phyloP scores from a whole-genome alignment of 371 early-diverging fungal species.

The Apophysomyces ossiformis region DNA sequence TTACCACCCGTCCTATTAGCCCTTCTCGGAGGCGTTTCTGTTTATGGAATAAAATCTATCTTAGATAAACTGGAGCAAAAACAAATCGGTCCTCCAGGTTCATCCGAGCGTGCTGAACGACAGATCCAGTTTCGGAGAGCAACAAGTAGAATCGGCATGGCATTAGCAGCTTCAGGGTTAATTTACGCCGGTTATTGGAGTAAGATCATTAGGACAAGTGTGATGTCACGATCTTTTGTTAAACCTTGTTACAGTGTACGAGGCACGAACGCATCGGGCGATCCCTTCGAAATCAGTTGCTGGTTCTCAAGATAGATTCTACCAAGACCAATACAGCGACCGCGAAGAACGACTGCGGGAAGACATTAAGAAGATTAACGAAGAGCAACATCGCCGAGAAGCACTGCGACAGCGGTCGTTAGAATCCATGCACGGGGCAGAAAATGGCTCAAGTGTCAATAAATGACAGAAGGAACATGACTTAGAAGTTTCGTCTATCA shows the following conservation, averaged over 20 bases:
- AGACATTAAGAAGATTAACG: conserved; percentile 21
- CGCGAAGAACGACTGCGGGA: conserved; percentile 29
- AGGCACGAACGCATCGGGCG: conserved; percentile 32
- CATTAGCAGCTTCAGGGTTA: conserved; percentile 28
- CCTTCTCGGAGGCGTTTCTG: conserved; percentile 39
- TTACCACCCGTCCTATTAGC: conserved; percentile 48
- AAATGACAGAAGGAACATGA: background rate
- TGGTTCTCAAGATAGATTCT: conserved; percentile 21
- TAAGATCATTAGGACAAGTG: conserved; percentile 14
- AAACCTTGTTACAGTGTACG: conserved; percentile 30
- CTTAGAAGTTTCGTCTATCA: background rate
- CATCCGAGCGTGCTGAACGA: conserved; percentile 32
- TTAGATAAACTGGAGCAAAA: conserved; percentile 42
- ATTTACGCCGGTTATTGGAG: conserved; percentile 37
- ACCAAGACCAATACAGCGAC: conserved; percentile 46
- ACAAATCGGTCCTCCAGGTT: conserved; percentile 47
- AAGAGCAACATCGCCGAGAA: conserved; percentile 27
- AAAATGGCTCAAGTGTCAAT: background rate
- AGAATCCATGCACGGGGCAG: background rate
- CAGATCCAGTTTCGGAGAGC: conserved; percentile 26
- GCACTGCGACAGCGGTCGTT: conserved; percentile 13
- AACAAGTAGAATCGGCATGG: conserved; percentile 28
- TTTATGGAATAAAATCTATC: conserved; percentile 43
- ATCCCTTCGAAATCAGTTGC: conserved; percentile 30
- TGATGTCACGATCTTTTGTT: too few species aligned